Evolutionary conservation across 2,329 filamentous ascomycete genomes (phyloP).

Genomic region (Cyphellophora europaea): DNA sequence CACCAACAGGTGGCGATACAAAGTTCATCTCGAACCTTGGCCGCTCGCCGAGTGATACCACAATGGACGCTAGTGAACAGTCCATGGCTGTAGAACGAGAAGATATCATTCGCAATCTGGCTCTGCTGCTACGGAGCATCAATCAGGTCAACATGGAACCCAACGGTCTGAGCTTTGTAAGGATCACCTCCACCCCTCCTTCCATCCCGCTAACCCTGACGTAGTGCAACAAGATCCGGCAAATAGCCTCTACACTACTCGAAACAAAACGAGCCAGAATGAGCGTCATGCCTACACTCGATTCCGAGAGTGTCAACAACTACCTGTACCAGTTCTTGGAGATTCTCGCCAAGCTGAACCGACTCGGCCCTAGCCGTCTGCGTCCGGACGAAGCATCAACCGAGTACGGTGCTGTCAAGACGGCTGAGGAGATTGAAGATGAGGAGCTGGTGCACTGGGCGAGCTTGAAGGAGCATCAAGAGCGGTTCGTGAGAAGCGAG

Average conservation of each 20-base stretch:
- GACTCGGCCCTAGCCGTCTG: conserved; percentile 28
- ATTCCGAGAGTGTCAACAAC: conserved; percentile 52
- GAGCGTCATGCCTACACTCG: conserved; percentile 33
- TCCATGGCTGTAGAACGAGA: conserved; percentile 67
- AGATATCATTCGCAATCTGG: conserved; percentile 69
- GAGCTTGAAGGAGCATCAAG: conserved; percentile 67
- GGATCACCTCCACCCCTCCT: conserved; percentile 19
- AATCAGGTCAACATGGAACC: conserved; percentile 78
- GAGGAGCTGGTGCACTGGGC: conserved; percentile 70
- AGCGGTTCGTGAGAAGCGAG: conserved; percentile 46
- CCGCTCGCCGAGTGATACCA: conserved; percentile 15
- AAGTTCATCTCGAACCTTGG: background rate
- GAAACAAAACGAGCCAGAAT: conserved; percentile 48
- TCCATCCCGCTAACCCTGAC: conserved; percentile 8
- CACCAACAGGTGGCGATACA: conserved; percentile 14
- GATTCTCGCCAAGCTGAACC: conserved; percentile 65
- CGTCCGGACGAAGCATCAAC: conserved; percentile 7
- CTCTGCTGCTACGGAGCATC: conserved; percentile 65
- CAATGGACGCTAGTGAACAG: conserved; percentile 23
- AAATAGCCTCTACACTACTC: conserved; percentile 71
- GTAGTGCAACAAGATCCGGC: conserved; percentile 72
- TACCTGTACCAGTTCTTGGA: conserved; percentile 65
- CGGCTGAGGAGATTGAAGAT: conserved; percentile 55
- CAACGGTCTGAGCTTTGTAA: conserved; percentile 55
- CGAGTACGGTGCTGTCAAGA: conserved; percentile 6